Evolutionary conservation across 1,284 basidiomycete genomes (phyloP).

Genomic region (Sanghuangporus weigelae): DNA sequence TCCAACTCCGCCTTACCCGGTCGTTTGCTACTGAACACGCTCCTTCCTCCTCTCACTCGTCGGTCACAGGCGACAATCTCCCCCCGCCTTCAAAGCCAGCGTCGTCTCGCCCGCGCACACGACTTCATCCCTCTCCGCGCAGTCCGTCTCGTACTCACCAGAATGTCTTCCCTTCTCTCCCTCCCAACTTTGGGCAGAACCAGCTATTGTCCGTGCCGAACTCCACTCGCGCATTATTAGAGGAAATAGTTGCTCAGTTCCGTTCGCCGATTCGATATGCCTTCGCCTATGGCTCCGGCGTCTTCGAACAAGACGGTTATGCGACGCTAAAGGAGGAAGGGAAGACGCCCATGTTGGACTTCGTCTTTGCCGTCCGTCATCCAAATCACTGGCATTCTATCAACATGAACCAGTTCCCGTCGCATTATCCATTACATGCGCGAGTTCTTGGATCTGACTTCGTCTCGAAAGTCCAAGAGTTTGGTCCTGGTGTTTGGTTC

Average conservation of each 20-base stretch:
- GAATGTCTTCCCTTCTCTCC: slow-evolving; percentile 47
- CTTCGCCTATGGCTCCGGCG: slow-evolving; percentile 92
- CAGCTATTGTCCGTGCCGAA: slow-evolving; percentile 74
- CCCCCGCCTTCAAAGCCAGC: slow-evolving; percentile 8
- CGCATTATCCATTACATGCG: slow-evolving; percentile 86
- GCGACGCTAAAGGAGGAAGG: slow-evolving; percentile 29
- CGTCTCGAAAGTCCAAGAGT: slow-evolving; percentile 71
- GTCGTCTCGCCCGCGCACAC: slow-evolving; percentile 11
- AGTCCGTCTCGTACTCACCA: slow-evolving; percentile 31
- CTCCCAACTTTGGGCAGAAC: slow-evolving; percentile 73
- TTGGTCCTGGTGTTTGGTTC: slow-evolving; percentile 93
- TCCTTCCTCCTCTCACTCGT: slow-evolving; percentile 6
- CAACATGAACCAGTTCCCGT: slow-evolving; percentile 87
- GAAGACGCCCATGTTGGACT: slow-evolving; percentile 80
- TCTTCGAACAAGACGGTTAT: slow-evolving; percentile 86
- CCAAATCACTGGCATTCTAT: slow-evolving; percentile 90
- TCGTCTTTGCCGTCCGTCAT: slow-evolving; percentile 92
- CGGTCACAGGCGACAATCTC: not conserved
- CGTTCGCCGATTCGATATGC: slow-evolving; percentile 87
- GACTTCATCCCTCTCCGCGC: slow-evolving; percentile 43
- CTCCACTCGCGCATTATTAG: slow-evolving; percentile 71
- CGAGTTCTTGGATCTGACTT: slow-evolving; percentile 76
- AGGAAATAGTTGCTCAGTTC: slow-evolving; percentile 71
- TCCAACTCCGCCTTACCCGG: slow-evolving; percentile 5
- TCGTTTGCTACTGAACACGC: slow-evolving; percentile 17